These are phyloP conservation scores for Diaporthe citrichinensis DNA, from an alignment of 2,329 filamentous ascomycete genomes.

Conservation along the genomic window DNA sequence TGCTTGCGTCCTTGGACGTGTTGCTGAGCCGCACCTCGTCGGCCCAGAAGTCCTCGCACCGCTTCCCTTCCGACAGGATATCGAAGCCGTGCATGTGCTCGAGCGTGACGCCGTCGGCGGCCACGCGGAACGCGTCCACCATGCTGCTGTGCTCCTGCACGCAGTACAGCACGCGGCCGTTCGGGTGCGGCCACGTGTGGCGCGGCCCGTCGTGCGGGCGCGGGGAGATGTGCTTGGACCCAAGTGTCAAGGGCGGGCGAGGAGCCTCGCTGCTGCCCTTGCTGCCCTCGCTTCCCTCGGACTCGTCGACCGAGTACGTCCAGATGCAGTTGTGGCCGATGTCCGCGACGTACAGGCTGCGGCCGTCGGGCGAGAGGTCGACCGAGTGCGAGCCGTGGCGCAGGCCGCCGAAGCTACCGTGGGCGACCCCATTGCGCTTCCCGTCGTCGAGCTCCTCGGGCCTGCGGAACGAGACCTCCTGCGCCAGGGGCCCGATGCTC, in stretches of 20 bases:
- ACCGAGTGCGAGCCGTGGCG: constrained; percentile 43
- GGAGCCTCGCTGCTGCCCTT: neutral
- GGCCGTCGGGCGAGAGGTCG: constrained; percentile 42
- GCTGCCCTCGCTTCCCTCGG: neutral
- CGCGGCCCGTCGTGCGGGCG: constrained; percentile 42
- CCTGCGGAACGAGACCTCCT: constrained; percentile 42
- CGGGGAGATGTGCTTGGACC: constrained; percentile 36
- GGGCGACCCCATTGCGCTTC: constrained; percentile 39
- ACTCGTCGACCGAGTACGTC: constrained; percentile 39
- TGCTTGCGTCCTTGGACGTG: neutral
- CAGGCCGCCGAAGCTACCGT: constrained; percentile 43
- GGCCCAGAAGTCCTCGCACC: constrained; percentile 39
- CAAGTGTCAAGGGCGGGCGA: constrained; percentile 5
- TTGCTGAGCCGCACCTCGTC: constrained; percentile 44
- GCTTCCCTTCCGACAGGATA: constrained; percentile 34
- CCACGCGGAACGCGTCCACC: constrained; percentile 43
- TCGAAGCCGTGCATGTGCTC: constrained; percentile 39
- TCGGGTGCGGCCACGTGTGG: constrained; percentile 43
- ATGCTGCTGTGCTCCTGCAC: constrained; percentile 45
- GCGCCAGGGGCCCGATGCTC: constrained; percentile 38
- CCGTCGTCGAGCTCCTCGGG: constrained; percentile 40
- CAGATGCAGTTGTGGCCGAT: constrained; percentile 44
- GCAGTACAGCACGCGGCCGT: constrained; percentile 43
- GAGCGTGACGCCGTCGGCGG: constrained; percentile 34
- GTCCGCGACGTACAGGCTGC: constrained; percentile 43